Conservation (phyloP, 495 filamentous ascomycete genomes). For the Podospora fimiseda region DNA sequence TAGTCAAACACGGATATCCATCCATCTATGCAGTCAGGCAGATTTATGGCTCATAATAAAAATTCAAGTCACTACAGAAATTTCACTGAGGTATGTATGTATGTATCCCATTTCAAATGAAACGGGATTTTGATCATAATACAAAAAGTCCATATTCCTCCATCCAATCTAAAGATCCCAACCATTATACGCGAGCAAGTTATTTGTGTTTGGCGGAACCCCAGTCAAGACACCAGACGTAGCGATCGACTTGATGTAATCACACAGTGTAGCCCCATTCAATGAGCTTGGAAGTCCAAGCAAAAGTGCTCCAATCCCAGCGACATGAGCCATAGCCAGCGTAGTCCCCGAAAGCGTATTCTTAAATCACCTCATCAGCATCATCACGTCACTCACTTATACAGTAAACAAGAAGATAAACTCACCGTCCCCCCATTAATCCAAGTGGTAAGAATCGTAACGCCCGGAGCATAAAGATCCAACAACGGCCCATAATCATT, state of each 20-base stretch:
- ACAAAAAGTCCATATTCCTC: too few relatives aligned
- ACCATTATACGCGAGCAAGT: constrained; percentile 6
- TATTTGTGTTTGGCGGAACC: not conserved
- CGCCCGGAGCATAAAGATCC: constrained; percentile 52
- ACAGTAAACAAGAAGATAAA: too few relatives aligned
- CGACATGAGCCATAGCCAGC: constrained; percentile 39
- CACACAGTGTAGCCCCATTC: not conserved
- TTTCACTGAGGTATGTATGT: too few relatives aligned
- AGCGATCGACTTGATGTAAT: constrained; percentile 4
- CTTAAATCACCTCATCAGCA: too few relatives aligned
- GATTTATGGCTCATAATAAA: too few relatives aligned
- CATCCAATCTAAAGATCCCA: constrained; percentile 4
- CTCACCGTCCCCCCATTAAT: constrained; percentile 40
- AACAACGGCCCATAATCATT: constrained; percentile 52
- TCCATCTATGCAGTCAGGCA: too few relatives aligned
- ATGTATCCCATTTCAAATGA: too few relatives aligned
- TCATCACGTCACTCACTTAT: too few relatives aligned
- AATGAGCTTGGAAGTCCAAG: constrained; percentile 2
- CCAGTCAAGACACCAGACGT: not conserved
- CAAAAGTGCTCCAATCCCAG: constrained; percentile 40
- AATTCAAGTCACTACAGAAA: too few relatives aligned
- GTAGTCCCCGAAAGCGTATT: constrained; percentile 4
- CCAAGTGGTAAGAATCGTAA: constrained; percentile 42
- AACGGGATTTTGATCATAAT: too few relatives aligned
- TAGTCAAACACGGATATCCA: too few relatives aligned